Percentiles rank a stretch among this genome's conserved stretches.
Evolutionary conservation across 2,329 filamentous ascomycete species (phyloP).

Genomic region (Colletotrichum sp.): DNA sequence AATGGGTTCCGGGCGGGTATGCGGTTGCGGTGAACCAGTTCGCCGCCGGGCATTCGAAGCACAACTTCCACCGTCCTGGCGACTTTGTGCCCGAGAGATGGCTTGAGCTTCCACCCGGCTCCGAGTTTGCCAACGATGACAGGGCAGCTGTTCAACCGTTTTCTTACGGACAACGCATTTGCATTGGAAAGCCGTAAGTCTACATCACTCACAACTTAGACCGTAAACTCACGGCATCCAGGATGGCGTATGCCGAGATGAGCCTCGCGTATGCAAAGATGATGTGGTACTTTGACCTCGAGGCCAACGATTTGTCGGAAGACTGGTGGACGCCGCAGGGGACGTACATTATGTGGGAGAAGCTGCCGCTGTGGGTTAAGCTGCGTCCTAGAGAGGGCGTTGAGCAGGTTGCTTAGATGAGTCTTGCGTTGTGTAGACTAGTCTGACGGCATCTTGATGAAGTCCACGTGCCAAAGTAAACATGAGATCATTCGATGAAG

Average conservation of each 20-base stretch:
- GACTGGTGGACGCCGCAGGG: slow-evolving; percentile 35
- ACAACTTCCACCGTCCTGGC: not conserved
- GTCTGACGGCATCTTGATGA: not conserved
- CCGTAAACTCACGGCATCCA: not conserved
- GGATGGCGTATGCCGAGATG: slow-evolving; percentile 53
- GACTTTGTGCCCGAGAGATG: slow-evolving; percentile 4
- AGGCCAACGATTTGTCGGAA: slow-evolving; percentile 33
- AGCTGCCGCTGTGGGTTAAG: not conserved
- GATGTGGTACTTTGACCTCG: slow-evolving; percentile 50
- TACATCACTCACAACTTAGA: not conserved
- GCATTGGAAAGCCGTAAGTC: slow-evolving; percentile 53
- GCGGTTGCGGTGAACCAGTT: not conserved
- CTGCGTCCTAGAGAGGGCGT: not conserved
- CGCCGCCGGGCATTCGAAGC: not conserved
- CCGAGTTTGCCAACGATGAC: not conserved
- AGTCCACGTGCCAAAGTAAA: not conserved
- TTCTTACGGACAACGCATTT: slow-evolving; percentile 51
- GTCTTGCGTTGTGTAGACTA: not conserved
- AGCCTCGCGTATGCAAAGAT: slow-evolving; percentile 49
- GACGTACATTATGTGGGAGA: slow-evolving; percentile 1
- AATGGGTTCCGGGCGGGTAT: not conserved
- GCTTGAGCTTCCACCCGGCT: not conserved
- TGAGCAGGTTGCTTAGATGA: not conserved
- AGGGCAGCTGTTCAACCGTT: slow-evolving; percentile 45
- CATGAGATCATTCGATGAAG: not conserved